phyloP scores from a whole-genome alignment of 176 grass and related monocot species.

The Carex parvula region DNA sequence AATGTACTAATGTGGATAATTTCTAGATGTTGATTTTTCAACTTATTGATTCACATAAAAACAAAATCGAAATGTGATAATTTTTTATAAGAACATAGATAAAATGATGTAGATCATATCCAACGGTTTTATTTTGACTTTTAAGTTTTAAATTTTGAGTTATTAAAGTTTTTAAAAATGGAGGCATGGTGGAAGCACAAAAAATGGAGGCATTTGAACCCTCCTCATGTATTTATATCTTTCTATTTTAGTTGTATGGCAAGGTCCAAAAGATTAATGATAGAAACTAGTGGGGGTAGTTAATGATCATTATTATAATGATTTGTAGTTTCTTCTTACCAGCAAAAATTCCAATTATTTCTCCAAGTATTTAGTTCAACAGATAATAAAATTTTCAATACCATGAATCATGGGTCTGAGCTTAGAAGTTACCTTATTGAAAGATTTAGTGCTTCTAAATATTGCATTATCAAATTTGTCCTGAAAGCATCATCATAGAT shows the following conservation, averaged over 20 bases:
- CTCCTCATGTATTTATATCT: not conserved
- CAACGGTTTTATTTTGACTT: no score
- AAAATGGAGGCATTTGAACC: no score
- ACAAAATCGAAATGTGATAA: no score
- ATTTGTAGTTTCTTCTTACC: not conserved
- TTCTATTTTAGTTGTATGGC: not conserved
- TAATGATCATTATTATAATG: not conserved
- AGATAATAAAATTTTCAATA: not conserved
- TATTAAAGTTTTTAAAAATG: no score
- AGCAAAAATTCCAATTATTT: not conserved
- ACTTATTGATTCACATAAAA: no score
- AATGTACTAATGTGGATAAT: no score
- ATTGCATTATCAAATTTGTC: slow-evolving; percentile 1
- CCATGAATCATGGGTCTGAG: not conserved
- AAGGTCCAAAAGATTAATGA: not conserved
- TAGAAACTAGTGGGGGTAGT: not conserved
- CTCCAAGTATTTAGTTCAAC: not conserved
- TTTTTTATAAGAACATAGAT: no score
- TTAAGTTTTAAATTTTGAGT: no score
- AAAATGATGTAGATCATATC: no score
- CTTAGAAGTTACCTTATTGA: slow-evolving; percentile 9
- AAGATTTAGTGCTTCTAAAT: slow-evolving; percentile 10
- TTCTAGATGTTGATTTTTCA: no score
- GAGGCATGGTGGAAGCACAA: no score
- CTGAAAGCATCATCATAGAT: not conserved